phyloP scores from a whole-genome alignment of 192 early-diverging fungal genomes.

The Mortierella antarctica region DNA sequence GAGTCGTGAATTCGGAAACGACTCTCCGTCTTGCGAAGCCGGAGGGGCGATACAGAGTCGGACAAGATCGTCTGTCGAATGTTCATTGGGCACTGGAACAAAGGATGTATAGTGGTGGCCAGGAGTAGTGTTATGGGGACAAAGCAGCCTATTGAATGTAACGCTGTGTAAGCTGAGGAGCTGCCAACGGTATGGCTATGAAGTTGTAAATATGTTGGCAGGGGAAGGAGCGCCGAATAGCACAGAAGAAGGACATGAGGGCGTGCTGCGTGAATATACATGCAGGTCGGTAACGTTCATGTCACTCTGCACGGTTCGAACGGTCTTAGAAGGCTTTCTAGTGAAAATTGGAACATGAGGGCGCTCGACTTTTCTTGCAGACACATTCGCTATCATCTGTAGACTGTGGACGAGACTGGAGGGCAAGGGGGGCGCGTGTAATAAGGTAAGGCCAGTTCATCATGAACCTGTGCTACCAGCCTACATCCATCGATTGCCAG shows the following conservation, averaged over 20 bases:
- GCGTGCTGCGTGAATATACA: neutral
- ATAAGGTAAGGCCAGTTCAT: too few species aligned
- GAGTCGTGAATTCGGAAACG: conserved; percentile 7
- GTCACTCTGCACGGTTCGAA: conserved; percentile 37
- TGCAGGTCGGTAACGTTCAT: conserved; percentile 6
- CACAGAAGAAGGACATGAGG: neutral
- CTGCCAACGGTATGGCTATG: too few species aligned
- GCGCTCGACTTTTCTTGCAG: neutral
- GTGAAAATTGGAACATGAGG: conserved; percentile 5
- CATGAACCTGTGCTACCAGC: too few species aligned
- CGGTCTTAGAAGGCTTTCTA: neutral
- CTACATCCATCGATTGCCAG: too few species aligned
- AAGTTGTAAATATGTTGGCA: neutral
- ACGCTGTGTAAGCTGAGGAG: too few species aligned
- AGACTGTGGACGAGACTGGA: too few species aligned
- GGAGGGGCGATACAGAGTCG: conserved; percentile 8
- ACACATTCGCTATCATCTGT: too few species aligned
- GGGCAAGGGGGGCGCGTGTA: too few species aligned
- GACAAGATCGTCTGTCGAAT: neutral
- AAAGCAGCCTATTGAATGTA: too few species aligned
- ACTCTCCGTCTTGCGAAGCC: conserved; percentile 15
- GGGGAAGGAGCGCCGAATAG: neutral
- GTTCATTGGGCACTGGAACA: neutral
- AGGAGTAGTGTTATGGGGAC: too few species aligned
- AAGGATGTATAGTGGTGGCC: neutral